Evolutionary conservation across 2,329 filamentous ascomycete species (phyloP), one percentile per base, ranked within the genome.

Genomic region (Diaporthe ampelina): DNA sequence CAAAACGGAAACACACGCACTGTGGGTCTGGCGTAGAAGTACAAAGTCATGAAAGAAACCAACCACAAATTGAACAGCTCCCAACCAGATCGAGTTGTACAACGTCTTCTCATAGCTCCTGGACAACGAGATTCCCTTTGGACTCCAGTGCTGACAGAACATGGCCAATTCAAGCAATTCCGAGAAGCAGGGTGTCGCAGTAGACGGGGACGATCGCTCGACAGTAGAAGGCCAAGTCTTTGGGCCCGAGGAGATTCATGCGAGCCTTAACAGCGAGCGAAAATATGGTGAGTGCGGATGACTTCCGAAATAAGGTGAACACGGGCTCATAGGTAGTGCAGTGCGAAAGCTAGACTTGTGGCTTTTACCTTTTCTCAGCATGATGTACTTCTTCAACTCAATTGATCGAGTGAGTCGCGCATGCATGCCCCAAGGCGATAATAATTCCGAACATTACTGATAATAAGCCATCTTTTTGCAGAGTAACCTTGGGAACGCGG

Each of bases 401-500:
- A 72, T 75, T 26, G 74, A 75, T 21, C 56, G 74, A n/a, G 57
- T 70, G 48, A 73, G 57, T 67, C 19, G 40, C 11, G 4, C 9
- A 13, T 1, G 4, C 7, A 24, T 3, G 2, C 21, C 5, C 54
- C 65, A 65, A 57, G 71, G 8, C 83, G 84, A 83, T 73, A 82
- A 82, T 52, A 77, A 77, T 56, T 79, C 78, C 77, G 8, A 11
- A 13, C 21, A 82, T 82, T 68, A 77, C 81, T 61, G 77, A 79
- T 75, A 37, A 76, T 77, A 17, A 17, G 7, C 8, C 0, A n/a
- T 29, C 26, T 17, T 2, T n/a, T 2, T 26, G 29, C 13, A 21
- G 40, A 77, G 83, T 50, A 89, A 89, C 72, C 79, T 89, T 2
- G 85, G 85, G 35, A 88, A 87, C 69, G 86, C 88, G 0, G 87